Percentiles rank a stretch among this genome's conserved stretches.
Evolutionary conservation across 2,329 filamentous ascomycete genomes (phyloP).

Genomic region (Pezicula radicicola): DNA sequence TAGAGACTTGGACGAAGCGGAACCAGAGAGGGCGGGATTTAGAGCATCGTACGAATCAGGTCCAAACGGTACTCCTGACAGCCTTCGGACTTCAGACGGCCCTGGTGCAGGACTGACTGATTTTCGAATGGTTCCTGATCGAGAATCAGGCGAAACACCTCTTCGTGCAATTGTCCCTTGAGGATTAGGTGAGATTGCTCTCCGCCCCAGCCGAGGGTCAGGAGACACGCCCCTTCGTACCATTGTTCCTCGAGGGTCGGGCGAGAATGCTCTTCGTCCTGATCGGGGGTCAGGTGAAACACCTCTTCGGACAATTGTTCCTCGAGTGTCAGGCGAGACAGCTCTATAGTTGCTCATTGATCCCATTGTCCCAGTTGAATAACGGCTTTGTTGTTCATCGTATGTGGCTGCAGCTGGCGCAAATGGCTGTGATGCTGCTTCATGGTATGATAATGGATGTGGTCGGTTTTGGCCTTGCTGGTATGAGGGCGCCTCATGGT

Average conservation of each 20-base stretch:
- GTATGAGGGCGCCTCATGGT: conserved; percentile 22
- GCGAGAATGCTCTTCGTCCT: no score
- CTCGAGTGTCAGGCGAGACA: conserved; percentile 14
- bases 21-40: conserved; percentile 51
- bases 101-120: conserved; percentile 70
- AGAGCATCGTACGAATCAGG: conserved; percentile 74
- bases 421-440: conserved; percentile 17
- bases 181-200: no score
- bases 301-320: no score
- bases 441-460: conserved; percentile 22
- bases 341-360: conserved; percentile 26
- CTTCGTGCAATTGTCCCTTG: no score
- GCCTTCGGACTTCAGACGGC: conserved; percentile 41
- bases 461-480: conserved; percentile 15
- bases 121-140: conserved; percentile 52
- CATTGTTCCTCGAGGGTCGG: no score
- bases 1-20: conserved; percentile 23
- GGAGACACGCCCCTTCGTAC: no score
- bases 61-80: conserved; percentile 66
- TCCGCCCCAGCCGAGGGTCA: no score
- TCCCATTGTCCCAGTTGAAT: conserved; percentile 22
- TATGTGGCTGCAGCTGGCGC: conserved; percentile 19
- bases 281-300: no score
- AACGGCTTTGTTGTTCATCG: conserved; percentile 25
- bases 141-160: background rate